phyloP scores from a whole-genome alignment of 257 asterid genomes.

The Gentiana straminea region DNA sequence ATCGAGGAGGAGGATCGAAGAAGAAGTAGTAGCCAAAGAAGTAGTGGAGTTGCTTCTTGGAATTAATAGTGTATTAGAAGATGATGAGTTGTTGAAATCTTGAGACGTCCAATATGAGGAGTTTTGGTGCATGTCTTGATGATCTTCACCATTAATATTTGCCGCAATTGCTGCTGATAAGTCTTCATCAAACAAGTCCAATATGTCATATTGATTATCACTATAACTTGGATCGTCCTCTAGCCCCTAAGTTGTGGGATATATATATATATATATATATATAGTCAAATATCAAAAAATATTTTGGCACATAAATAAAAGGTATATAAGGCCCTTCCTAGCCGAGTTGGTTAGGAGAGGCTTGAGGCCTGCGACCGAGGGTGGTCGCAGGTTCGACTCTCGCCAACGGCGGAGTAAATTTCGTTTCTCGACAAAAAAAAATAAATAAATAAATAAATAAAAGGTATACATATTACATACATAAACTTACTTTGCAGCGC shows the following conservation, averaged over 20 bases:
- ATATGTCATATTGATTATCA: constrained; percentile 4
- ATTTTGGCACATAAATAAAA: too few relatives aligned
- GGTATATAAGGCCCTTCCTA: too few relatives aligned
- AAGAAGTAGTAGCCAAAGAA: background rate
- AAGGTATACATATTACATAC: too few relatives aligned
- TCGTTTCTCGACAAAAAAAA: too few relatives aligned
- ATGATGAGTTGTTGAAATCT: background rate
- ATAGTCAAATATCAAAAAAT: too few relatives aligned
- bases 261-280: too few relatives aligned
- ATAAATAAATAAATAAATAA: too few relatives aligned
- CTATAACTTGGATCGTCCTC: constrained; percentile 1
- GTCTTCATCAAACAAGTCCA: constrained; percentile 6
- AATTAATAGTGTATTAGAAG: background rate
- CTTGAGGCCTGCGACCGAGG: too few relatives aligned
- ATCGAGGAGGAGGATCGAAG: background rate
- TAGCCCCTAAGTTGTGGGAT: background rate
- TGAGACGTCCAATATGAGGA: background rate
- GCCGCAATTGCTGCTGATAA: background rate
- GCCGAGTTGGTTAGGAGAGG: too few relatives aligned
- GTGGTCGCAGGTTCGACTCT: too few relatives aligned
- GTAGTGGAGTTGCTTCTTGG: background rate
- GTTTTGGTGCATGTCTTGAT: background rate
- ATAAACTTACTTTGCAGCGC: too few relatives aligned
- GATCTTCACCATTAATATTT: background rate
- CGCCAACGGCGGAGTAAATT: too few relatives aligned